Evolutionary conservation across 208 protist genomes (phyloP), one percentile per base, ranked within the genome.

Genomic region (Trypanosoma cruzi): DNA sequence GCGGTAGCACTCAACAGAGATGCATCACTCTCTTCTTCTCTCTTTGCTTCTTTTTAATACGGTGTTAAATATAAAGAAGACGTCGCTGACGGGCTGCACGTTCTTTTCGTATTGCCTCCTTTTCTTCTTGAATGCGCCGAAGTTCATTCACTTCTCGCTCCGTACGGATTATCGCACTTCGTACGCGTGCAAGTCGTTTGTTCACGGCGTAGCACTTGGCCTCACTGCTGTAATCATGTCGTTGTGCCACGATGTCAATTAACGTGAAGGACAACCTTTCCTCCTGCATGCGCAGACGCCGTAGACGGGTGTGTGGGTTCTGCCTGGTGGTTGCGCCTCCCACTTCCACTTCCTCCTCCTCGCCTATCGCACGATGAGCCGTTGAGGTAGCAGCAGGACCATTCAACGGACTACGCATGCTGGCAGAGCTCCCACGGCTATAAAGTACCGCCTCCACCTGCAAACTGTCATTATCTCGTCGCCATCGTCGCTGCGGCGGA

Each of bases 121-220:
- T 49, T 50, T 77, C 72, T 31, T 59, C 46, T 58, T 77, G 18
- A 32, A 72, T 72, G n/a, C 32, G 40, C 22, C 37, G 16, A 13
- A 77, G 37, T 44, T 67, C 62, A 34, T 55, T 13, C 24, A 71
- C 64, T 40, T 77, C 72, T 18, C 72, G 54, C 55, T 77, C 60
- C 13, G 59, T 61, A 4, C 48, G 54, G 5, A 71, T 7, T 10
- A 77, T 53, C 0, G 14, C 72, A 56, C 65, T 72, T 26, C 36
- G 55, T 28, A 77, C 28, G 20, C 66, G 58, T 16, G 64, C 65
- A 24, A 77, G 49, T 36, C 46, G 49, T 46, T 71, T 71, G 16
- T 71, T 61, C 37, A 77, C 44, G 1, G 64, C 72, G 44, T 77
- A 77, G 36, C 50, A 71, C 31, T 63, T 54, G 14, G 72, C 64